These are phyloP conservation scores for Plasmodium adleri DNA, from an alignment of 169 alveolate genomes.

Conservation along the genomic window DNA sequence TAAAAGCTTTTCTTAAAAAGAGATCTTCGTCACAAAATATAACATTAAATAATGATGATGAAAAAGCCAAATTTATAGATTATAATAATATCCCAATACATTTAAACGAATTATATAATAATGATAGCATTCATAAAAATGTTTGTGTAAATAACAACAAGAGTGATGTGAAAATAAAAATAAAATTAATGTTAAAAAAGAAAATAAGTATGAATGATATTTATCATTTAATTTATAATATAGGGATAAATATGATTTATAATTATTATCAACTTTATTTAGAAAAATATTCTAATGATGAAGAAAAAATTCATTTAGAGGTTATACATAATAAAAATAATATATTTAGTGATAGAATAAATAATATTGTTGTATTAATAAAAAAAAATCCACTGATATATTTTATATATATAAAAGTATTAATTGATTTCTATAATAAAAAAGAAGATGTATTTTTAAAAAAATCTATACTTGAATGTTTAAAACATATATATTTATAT, in stretches of 20 bases:
- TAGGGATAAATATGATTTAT: conserved; percentile 47
- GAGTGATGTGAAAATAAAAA: neutral
- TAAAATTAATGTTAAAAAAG: conserved; percentile 35
- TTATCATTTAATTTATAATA: conserved; percentile 32
- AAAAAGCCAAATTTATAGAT: conserved; percentile 1
- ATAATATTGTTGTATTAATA: conserved; percentile 63
- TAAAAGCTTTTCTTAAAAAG: conserved; percentile 42
- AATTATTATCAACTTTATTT: conserved; percentile 10
- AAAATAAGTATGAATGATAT: conserved; percentile 26
- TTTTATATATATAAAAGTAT: conserved; percentile 43
- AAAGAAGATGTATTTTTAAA: conserved; percentile 40
- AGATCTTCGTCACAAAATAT: neutral
- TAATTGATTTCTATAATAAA: conserved; percentile 43
- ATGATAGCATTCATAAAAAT: neutral
- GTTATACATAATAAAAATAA: conserved; percentile 56
- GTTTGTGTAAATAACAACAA: neutral
- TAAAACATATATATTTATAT: conserved; percentile 64
- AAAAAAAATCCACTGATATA: conserved; percentile 67
- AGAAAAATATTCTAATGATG: conserved; percentile 58
- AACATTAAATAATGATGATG: conserved; percentile 1
- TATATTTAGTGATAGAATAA: conserved; percentile 64
- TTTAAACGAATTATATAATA: conserved; percentile 28
- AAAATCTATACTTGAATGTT: conserved; percentile 61
- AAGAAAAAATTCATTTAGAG: conserved; percentile 61
- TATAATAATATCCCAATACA: conserved; percentile 22